These are phyloP conservation scores for Schizopora paradoxa DNA, from an alignment of 1,284 basidiomycete genomes.

Conservation along the genomic window DNA sequence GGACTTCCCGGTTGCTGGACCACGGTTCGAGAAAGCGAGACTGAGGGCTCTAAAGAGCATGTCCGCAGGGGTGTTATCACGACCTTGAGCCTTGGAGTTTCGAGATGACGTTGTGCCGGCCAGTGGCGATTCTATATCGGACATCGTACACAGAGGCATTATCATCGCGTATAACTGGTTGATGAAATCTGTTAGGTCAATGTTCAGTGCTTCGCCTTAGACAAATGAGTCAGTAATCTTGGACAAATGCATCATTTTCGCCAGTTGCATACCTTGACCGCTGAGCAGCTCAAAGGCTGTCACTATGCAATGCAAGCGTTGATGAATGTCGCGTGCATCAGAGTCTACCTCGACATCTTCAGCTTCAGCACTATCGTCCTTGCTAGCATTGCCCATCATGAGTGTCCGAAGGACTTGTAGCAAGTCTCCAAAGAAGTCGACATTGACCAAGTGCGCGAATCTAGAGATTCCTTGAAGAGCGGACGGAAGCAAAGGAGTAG, in stretches of 20 bases:
- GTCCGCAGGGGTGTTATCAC: constrained; percentile 46
- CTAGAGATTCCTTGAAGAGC: constrained; percentile 90
- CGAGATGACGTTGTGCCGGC: constrained; percentile 19
- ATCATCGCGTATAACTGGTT: constrained; percentile 70
- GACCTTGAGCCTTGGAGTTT: constrained; percentile 23
- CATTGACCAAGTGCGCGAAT: constrained; percentile 95
- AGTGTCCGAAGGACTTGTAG: constrained; percentile 82
- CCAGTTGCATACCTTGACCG: constrained; percentile 72
- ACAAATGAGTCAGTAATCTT: constrained; percentile 4
- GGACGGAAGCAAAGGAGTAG: constrained; percentile 78
- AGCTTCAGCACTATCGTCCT: constrained; percentile 36
- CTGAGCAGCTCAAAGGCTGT: constrained; percentile 95
- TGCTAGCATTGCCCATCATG: constrained; percentile 45
- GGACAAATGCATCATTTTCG: neutral
- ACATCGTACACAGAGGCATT: constrained; percentile 49
- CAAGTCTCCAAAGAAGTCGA: constrained; percentile 98
- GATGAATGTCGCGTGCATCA: constrained; percentile 42
- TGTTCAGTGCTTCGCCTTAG: constrained; percentile 89
- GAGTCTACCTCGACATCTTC: constrained; percentile 29
- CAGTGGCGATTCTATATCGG: constrained; percentile 41
- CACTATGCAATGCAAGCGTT: constrained; percentile 81
- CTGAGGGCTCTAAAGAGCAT: constrained; percentile 85
- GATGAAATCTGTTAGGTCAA: constrained; percentile 91
- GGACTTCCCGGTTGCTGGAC: constrained; percentile 42
- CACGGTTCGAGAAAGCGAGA: constrained; percentile 69